A percentile compares a stretch with the other conserved stretches of the same genome.
These are phyloP conservation scores for Ceratocystis albifundus DNA, from an alignment of 2,329 filamentous ascomycete genomes.

Conservation along the genomic window DNA sequence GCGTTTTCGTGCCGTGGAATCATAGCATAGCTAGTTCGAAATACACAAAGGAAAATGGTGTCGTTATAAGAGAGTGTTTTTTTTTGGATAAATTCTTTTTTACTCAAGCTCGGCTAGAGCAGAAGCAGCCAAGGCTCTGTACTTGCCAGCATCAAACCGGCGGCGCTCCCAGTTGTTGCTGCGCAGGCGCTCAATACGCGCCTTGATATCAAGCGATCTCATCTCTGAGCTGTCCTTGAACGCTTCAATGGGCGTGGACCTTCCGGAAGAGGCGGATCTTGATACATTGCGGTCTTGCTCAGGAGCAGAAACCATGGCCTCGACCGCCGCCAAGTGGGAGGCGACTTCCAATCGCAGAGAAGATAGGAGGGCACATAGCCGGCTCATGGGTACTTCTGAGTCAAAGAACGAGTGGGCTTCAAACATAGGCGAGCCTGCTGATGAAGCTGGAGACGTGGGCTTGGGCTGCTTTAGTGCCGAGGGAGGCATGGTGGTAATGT, in stretches of 20 bases:
- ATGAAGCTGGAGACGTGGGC: conserved; percentile 16
- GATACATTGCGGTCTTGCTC: background rate
- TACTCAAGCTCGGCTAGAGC: conserved; percentile 41
- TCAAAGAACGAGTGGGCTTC: conserved; percentile 29
- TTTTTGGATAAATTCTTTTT: conserved; percentile 18
- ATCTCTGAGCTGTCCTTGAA: conserved; percentile 30
- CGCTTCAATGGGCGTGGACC: conserved; percentile 23
- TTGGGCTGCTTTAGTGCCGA: conserved; percentile 22
- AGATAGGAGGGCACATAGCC: conserved; percentile 39
- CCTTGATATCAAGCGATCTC: conserved; percentile 35
- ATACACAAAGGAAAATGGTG: conserved; percentile 6
- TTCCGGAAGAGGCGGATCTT: conserved; percentile 21
- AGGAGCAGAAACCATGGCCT: conserved; percentile 31
- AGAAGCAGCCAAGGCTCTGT: conserved; percentile 42
- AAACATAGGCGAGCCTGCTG: background rate
- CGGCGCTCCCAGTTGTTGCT: conserved; percentile 45
- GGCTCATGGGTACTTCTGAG: conserved; percentile 35
- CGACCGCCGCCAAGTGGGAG: conserved; percentile 38
- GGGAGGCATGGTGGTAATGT: conserved; percentile 22
- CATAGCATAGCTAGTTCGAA: background rate
- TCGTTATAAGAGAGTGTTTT: background rate
- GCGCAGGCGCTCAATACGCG: conserved; percentile 44
- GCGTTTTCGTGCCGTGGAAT: background rate
- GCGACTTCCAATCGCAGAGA: conserved; percentile 39
- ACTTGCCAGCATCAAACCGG: conserved; percentile 43